Evolutionary conservation across 345 rosid species (phyloP).

Genomic region (Camelina sativa): DNA sequence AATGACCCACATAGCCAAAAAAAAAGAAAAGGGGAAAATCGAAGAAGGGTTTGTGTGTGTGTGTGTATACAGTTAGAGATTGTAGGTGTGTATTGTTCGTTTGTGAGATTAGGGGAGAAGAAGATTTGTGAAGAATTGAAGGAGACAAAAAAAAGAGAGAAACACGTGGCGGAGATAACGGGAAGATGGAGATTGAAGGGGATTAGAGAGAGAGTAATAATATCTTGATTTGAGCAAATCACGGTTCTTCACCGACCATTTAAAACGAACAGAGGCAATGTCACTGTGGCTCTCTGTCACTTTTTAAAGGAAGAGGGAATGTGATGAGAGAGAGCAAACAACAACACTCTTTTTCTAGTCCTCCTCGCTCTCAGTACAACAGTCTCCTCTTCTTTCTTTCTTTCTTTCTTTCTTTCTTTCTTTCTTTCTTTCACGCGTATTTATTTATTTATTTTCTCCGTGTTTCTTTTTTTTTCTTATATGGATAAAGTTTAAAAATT

Average conservation of each 20-base stretch:
- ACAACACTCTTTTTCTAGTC: background rate
- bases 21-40: background rate
- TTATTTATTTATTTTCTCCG: background rate
- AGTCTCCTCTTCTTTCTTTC: background rate
- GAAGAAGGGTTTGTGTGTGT: background rate
- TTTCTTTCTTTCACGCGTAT: slow-evolving; percentile 25
- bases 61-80: background rate
- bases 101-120: slow-evolving; percentile 21
- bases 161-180: slow-evolving; percentile 46
- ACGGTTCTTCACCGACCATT: slow-evolving; percentile 44
- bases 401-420: too few relatives aligned
- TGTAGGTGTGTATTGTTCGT: background rate
- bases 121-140: background rate
- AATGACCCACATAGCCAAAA: slow-evolving; percentile 23
- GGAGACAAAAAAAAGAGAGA: slow-evolving; percentile 23
- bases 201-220: background rate
- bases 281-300: background rate
- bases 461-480: background rate
- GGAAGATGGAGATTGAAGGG: slow-evolving; percentile 32
- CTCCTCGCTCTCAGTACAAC: background rate
- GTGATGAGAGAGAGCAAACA: slow-evolving; percentile 3
- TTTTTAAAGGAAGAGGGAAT: slow-evolving; percentile 7
- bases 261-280: slow-evolving; percentile 12
- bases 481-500: background rate
- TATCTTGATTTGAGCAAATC: slow-evolving; percentile 37